Percentiles rank a stretch among this genome's conserved stretches.
These are phyloP conservation scores for Sporisorium graminicola DNA, from an alignment of 1,284 basidiomycete genomes.

Conservation along the genomic window DNA sequence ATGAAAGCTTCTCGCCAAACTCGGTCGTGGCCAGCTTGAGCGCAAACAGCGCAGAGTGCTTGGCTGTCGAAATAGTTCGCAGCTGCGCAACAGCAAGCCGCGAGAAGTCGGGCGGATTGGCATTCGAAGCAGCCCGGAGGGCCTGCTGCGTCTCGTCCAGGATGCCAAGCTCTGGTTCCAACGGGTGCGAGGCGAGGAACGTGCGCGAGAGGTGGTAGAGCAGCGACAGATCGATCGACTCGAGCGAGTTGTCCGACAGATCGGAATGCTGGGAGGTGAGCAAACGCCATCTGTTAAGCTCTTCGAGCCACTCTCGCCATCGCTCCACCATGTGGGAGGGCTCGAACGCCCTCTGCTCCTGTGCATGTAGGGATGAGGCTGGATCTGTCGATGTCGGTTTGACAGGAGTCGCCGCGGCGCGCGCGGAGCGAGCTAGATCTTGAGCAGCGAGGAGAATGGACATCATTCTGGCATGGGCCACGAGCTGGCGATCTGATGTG, in stretches of 20 bases:
- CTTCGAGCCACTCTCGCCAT: constrained; percentile 53
- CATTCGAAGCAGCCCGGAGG: constrained; percentile 31
- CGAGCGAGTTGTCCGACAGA: constrained; percentile 39
- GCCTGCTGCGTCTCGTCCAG: constrained; percentile 49
- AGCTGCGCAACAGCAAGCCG: constrained; percentile 48
- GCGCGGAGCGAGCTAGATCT: constrained; percentile 41
- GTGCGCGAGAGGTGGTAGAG: constrained; percentile 54
- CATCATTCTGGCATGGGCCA: constrained; percentile 59
- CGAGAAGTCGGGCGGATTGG: constrained; percentile 31
- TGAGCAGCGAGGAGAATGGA: constrained; percentile 55
- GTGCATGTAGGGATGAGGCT: neutral
- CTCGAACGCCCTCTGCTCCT: constrained; percentile 15
- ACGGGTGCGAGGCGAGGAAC: constrained; percentile 48
- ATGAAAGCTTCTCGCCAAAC: constrained; percentile 56
- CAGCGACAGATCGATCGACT: constrained; percentile 44
- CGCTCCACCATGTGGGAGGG: constrained; percentile 40
- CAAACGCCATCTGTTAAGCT: constrained; percentile 52
- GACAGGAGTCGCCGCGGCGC: constrained; percentile 15
- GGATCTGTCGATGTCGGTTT: constrained; percentile 12
- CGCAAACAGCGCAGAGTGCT: constrained; percentile 52
- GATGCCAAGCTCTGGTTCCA: constrained; percentile 46
- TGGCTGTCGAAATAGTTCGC: constrained; percentile 54
- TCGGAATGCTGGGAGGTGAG: constrained; percentile 50
- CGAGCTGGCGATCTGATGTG: constrained; percentile 55
- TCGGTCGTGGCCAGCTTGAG: constrained; percentile 51